These are phyloP conservation scores for Cladosporium sp. DNA, from an alignment of 2,329 filamentous ascomycete species.

Conservation along the genomic window DNA sequence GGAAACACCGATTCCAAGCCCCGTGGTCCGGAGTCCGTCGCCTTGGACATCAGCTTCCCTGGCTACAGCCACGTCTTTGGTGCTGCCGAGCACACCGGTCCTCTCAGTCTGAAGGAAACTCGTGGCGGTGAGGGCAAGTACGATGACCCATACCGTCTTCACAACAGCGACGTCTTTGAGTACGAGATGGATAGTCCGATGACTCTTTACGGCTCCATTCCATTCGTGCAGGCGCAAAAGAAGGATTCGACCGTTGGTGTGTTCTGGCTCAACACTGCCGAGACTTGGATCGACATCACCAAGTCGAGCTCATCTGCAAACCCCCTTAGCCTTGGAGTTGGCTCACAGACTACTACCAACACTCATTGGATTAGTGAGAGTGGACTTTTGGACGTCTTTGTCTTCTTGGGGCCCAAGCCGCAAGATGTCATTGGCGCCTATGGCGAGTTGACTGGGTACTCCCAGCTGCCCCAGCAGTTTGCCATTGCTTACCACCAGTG, in stretches of 20 bases:
- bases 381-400: constrained; percentile 85
- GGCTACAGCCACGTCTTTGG: constrained; percentile 92
- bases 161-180: constrained; percentile 97
- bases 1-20: constrained; percentile 95
- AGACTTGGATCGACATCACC: constrained; percentile 94
- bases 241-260: constrained; percentile 92
- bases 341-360: constrained; percentile 68
- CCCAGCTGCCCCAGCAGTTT: constrained; percentile 87
- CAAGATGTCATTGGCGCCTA: constrained; percentile 78
- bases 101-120: constrained; percentile 84
- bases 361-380: constrained; percentile 97
- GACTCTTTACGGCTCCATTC: constrained; percentile 96
- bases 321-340: constrained; percentile 68
- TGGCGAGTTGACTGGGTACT: constrained; percentile 85
- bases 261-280: constrained; percentile 95
- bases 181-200: constrained; percentile 96
- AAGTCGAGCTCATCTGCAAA: constrained; percentile 73
- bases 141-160: constrained; percentile 85
- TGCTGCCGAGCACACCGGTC: constrained; percentile 87
- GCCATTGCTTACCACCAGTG: constrained; percentile 94
- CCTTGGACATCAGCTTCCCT: constrained; percentile 84
- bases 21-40: constrained; percentile 88
- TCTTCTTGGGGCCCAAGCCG: constrained; percentile 87
- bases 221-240: constrained; percentile 95
- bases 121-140: constrained; percentile 83